Base-by-base conservation (phyloP, 768 basidiomycete species). In the Plicaturopsis crispa region DNA sequence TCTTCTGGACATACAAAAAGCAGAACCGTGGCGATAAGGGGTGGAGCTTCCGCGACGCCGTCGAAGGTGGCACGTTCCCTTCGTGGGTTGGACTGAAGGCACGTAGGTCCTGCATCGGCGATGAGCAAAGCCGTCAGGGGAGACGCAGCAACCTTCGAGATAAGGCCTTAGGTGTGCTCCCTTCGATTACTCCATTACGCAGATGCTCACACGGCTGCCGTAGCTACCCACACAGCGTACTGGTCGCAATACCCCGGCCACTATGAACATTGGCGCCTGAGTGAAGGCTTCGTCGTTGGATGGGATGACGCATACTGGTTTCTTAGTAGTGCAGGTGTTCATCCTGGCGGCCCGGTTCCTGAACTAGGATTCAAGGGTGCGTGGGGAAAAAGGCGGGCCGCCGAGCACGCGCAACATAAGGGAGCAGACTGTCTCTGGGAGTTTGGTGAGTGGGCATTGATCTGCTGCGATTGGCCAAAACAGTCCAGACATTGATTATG, bases 1-100 rank as follows among this genome's bases (percentile, higher is more conserved):
- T 80, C 62, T 90, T 84, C 53, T 88, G 88, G 88, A 87, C 84
- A 24, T 82, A 77, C 52, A 87, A 79, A 65, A 86, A 88, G 56
- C 69, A 77, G 35, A 52, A 60, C 4, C 56, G 53, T 3, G 77
- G 78, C 39, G 87, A 90, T 59, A 69, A 61, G 4, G 86, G 86
- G 1, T 89, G 87, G 88, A 75, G 74, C 20, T 72, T 82, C 24
- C 64, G 69, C 41, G 79, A 87, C 54, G 80, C 82, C 0, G 70
- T 74, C 1, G 65, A 64, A 18, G 68, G 66, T 3, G 80, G 78
- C 5, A 73, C 83, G 4, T 72, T 87, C 48, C 85, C 84, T 1
- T 14, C 50, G 1, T 64, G 50, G 33, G 61, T 79, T 5, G 78
- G 76, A 38, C 45, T 48, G 17, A 50, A 55, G 35, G 59, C 47